Conservation (phyloP, 2,329 filamentous ascomycete genomes). For the Botrytis fabae region DNA sequence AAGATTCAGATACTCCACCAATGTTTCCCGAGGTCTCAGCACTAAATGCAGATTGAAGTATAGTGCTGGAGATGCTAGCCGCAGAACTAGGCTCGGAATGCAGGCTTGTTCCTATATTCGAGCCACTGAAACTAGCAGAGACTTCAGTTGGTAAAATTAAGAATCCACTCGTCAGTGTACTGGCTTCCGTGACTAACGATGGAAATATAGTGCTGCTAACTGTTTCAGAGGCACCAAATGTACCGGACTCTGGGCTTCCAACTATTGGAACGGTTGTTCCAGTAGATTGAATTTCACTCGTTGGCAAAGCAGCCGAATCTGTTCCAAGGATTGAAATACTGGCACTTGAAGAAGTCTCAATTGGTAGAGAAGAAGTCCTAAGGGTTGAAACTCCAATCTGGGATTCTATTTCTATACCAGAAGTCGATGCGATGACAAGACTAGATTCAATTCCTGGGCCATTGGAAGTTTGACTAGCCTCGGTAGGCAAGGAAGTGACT, state of each 20-base stretch:
- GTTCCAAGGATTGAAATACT: background rate
- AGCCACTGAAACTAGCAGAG: background rate
- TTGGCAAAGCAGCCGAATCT: background rate
- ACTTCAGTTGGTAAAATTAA: background rate
- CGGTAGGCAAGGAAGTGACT: background rate
- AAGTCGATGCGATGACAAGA: background rate
- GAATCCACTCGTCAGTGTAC: background rate
- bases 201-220: background rate
- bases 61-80: background rate
- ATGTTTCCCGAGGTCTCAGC: too few relatives aligned
- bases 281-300: background rate
- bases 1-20: too few relatives aligned
- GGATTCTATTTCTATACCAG: background rate
- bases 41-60: too few relatives aligned
- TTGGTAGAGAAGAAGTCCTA: background rate
- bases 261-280: background rate
- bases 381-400: background rate
- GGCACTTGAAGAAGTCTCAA: background rate
- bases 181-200: background rate
- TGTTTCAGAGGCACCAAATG: background rate
- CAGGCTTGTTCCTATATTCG: background rate
- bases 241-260: background rate
- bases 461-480: background rate
- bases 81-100: background rate
- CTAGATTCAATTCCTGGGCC: background rate